Base-by-base conservation (phyloP, 75 land plant genomes). In the Sequoiadendron giganteum region DNA sequence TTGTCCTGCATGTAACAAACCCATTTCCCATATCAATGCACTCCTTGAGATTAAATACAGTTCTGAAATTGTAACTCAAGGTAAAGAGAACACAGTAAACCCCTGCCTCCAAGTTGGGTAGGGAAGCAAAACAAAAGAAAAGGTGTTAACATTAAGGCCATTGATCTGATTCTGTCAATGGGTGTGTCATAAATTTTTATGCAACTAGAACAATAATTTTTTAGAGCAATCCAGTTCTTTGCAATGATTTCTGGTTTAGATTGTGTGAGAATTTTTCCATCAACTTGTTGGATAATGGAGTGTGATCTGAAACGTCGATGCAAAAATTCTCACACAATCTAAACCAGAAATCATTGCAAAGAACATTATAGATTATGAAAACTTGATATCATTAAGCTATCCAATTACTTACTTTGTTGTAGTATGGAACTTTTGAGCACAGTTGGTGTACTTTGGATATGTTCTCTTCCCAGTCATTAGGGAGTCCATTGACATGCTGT, bases 391-490 rank as follows among this genome's bases (percentile, higher is more conserved):
- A n/a, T n/a, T n/a, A n/a, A 48, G 18, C 70, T 65, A 65, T 19
- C 10, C 5, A 13, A 11, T 18, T 38, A 8, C 89, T 90, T 87
- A 94, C 95, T 48, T 90, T 90, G 77, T 96, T 96, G 87, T 94
- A 96, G 7, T 84, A 88, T 18, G 95, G 97, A 79, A 88, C 91
- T 83, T 82, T 93, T 75, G 97, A 96, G 86, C 86, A 86, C 30
- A 96, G 92, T 88, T 94, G 91, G 38, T 95, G 89, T 21, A 89
- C 87, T 88, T 89, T 92, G 30, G 85, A 88, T 87, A 32, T 89
- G 39, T 92, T 93, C n/a, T 86, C 88, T 86, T 95, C 93, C 97
- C 97, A 95, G 47, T 95, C 92, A 13, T 65, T 85, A 2, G 92
- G 93, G 18, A 96, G 90, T 48, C 96, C 95, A 86, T 42, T 84